phyloP scores from a whole-genome alignment of 1,139 yeast species.

The Geotrichum carabidarum region DNA sequence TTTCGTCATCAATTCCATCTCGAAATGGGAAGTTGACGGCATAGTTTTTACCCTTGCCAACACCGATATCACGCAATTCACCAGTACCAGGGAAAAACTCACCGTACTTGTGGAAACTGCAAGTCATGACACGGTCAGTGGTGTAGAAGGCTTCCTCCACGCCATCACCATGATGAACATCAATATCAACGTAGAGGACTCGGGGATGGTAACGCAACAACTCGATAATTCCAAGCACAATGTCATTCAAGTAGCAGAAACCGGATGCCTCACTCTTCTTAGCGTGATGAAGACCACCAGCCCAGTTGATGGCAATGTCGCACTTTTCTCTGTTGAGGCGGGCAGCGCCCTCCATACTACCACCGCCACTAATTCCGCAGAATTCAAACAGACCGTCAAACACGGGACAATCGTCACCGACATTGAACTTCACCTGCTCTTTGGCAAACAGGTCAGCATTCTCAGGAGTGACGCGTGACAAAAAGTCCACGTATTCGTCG shows the following conservation, averaged over 20 bases:
- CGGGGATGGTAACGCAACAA: constrained; percentile 86
- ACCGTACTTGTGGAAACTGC: constrained; percentile 94
- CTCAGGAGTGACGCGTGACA: constrained; percentile 91
- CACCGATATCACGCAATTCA: constrained; percentile 80
- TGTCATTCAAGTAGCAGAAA: constrained; percentile 86
- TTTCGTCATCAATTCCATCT: constrained; percentile 89
- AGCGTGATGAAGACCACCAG: constrained; percentile 97
- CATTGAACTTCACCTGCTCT: constrained; percentile 91
- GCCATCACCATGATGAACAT: constrained; percentile 97
- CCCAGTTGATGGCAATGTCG: constrained; percentile 93
- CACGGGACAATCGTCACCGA: constrained; percentile 96
- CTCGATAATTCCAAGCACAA: constrained; percentile 86
- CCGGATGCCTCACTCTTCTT: constrained; percentile 95
- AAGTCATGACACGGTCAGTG: constrained; percentile 95
- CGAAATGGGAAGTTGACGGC: constrained; percentile 84
- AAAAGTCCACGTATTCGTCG: constrained; percentile 91
- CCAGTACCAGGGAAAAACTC: constrained; percentile 97
- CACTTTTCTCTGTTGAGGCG: constrained; percentile 87
- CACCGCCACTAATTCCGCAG: constrained; percentile 93
- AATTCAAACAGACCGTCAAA: constrained; percentile 95
- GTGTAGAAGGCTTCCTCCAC: constrained; percentile 97
- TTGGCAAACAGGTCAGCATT: constrained; percentile 85
- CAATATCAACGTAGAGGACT: constrained; percentile 92
- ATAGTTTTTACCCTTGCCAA: constrained; percentile 82
- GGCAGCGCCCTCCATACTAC: constrained; percentile 96